Evolutionary conservation across 345 rosid species (phyloP).

Genomic region (Draba incana): DNA sequence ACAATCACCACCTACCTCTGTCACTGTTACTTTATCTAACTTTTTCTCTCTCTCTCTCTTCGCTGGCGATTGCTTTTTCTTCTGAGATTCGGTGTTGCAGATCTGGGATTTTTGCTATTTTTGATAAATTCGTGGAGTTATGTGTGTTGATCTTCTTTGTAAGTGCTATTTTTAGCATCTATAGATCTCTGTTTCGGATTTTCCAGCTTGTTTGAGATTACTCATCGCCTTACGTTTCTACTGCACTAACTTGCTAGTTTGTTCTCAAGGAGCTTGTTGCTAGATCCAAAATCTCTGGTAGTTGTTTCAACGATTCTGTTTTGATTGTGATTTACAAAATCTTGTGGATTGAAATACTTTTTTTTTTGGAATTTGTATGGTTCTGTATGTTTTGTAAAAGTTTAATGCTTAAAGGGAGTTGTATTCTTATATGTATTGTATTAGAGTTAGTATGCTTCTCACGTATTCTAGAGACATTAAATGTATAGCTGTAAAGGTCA

Average conservation of each 20-base stretch:
- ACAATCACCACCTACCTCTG: conserved; percentile 16
- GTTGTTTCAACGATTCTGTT: not conserved
- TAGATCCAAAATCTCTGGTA: not conserved
- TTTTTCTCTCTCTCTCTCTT: not conserved
- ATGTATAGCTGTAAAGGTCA: conserved; percentile 7
- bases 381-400: conserved; percentile 9
- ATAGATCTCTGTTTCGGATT: conserved; percentile 11
- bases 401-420: conserved; percentile 4
- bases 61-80: conserved; percentile 20
- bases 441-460: conserved; percentile 16
- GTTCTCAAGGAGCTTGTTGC: conserved; percentile 7
- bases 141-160: conserved; percentile 64
- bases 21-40: conserved; percentile 5
- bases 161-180: conserved; percentile 44
- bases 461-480: conserved; percentile 17
- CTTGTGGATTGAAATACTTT: not conserved
- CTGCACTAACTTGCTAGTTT: too few relatives aligned
- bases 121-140: conserved; percentile 39
- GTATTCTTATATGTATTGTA: not conserved
- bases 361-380: not conserved
- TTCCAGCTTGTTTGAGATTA: conserved; percentile 5
- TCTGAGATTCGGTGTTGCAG: conserved; percentile 39
- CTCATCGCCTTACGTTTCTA: too few relatives aligned
- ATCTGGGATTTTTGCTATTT: conserved; percentile 41
- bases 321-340: too few relatives aligned